Conservation (phyloP, 352 stramenopile species). For the Hyaloperonospora brassicae region DNA sequence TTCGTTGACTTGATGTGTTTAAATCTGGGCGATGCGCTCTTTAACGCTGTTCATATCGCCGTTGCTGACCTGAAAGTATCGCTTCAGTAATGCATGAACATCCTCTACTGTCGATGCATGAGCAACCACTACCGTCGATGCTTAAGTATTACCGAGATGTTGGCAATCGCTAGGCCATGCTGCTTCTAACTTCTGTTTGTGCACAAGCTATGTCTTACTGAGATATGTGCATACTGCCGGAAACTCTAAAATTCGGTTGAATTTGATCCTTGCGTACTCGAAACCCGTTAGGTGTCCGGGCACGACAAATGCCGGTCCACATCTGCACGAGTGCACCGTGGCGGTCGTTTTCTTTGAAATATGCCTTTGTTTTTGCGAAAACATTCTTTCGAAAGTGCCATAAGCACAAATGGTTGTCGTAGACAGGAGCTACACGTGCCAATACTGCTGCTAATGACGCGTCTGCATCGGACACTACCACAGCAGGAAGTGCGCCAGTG, state of each 20-base stretch:
- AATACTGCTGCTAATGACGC: neutral
- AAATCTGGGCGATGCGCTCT: neutral
- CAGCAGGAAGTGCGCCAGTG: neutral
- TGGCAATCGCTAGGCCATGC: neutral
- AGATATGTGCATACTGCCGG: neutral
- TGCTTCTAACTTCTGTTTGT: neutral
- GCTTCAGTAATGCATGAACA: neutral
- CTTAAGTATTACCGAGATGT: neutral
- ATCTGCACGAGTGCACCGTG: neutral
- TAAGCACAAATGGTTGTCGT: neutral
- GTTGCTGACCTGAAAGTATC: neutral
- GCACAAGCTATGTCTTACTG: neutral
- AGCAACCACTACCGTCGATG: neutral
- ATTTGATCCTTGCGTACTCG: neutral
- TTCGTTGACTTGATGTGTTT: neutral
- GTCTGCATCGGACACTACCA: neutral
- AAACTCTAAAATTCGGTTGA: neutral
- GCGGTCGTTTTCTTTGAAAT: neutral
- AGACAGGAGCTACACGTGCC: neutral
- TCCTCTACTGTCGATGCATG: neutral
- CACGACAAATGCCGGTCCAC: neutral
- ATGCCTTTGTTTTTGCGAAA: neutral
- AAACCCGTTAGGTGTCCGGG: neutral
- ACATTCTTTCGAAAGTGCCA: neutral
- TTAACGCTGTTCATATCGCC: neutral